Base-by-base conservation (phyloP, 2,329 filamentous ascomycete genomes). In the Lachnellula willkommii region DNA sequence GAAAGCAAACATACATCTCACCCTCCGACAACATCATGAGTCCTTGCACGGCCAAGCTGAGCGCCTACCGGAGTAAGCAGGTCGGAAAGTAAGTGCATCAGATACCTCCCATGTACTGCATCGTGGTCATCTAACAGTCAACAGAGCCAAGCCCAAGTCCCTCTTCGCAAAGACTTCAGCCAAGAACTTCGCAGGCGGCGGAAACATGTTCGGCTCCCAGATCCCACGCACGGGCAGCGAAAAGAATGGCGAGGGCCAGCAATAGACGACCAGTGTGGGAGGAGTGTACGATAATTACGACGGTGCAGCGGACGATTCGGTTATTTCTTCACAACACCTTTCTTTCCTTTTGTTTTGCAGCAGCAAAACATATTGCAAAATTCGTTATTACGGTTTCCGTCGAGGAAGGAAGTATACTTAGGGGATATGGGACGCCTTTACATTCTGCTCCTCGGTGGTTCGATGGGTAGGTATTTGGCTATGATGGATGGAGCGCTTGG, bases 21-120 rank as follows among this genome's bases (percentile, higher is more conserved):
- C 90, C 90, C 2, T 92, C 88, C n/a, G 90, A 95, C 73, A 85
- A 84, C 73, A 92, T 95, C 77, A 89, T 91, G 85, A 91, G 87
- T 66, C 90, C 90, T 37, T 91, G 89, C 73, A 88, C 86, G 17
- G 86, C 88, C 72, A 94, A 94, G 79, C 81, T 94, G 66, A 87
- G 80, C 61, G 86, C 87, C 42, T 83, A 92, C 72, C 88, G 89
- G 74, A 89, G 83, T 75, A 91, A 90, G 77, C 86, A 90, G 68
- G 85, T 85, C 60, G 81, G 80, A 74, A 93, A 91, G 87, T 90
- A 78, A 70, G 82, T 79, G 22, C 5, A 11, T 42, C 32, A 40
- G 28, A 26, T 22, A 51, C 5, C 11, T 40, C 12, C 15, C n/a
- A 11, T 12, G 26, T 35, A 48, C 17, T 9, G 14, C 15, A 48